These are phyloP conservation scores for Spergularia marina DNA, from an alignment of 148 eudicot species.

Conservation along the genomic window DNA sequence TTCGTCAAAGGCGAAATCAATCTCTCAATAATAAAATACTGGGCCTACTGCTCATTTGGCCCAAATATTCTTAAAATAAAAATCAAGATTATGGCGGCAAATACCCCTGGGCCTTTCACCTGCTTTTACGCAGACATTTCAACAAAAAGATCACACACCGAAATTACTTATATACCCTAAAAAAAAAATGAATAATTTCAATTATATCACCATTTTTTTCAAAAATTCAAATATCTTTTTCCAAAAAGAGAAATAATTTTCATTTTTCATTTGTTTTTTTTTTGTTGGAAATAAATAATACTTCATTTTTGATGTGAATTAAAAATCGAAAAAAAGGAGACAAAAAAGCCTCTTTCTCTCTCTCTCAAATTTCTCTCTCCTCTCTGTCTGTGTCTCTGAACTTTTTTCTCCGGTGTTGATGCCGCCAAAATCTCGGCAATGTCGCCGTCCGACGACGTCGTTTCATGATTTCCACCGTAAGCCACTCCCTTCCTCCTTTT, in stretches of 20 bases:
- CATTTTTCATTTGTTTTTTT: not conserved
- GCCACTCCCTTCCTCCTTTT: slow-evolving; percentile 21
- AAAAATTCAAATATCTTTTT: not conserved
- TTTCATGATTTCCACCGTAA: slow-evolving; percentile 31
- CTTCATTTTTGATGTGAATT: too few relatives aligned
- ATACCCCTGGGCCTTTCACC: not conserved
- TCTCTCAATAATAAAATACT: too few relatives aligned
- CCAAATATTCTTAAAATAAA: not conserved
- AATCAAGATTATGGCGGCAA: slow-evolving; percentile 15
- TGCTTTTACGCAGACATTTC: not conserved
- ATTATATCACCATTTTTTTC: not conserved
- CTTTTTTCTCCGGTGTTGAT: slow-evolving; percentile 32
- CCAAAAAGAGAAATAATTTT: too few relatives aligned
- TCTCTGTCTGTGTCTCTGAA: not conserved
- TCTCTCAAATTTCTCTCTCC: slow-evolving; percentile 6
- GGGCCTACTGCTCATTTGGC: too few relatives aligned
- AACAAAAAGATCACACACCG: too few relatives aligned
- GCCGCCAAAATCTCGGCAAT: slow-evolving; percentile 57
- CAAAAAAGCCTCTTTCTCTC: slow-evolving; percentile 6
- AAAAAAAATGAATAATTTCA: too few relatives aligned
- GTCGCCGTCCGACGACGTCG: slow-evolving; percentile 40
- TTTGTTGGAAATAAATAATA: not conserved
- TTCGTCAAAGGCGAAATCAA: too few relatives aligned
- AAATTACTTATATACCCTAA: too few relatives aligned
- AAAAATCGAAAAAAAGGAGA: too few relatives aligned